These are phyloP conservation scores for Nicotiana tomentosiformis DNA, from an alignment of 257 asterid species.

Conservation along the genomic window DNA sequence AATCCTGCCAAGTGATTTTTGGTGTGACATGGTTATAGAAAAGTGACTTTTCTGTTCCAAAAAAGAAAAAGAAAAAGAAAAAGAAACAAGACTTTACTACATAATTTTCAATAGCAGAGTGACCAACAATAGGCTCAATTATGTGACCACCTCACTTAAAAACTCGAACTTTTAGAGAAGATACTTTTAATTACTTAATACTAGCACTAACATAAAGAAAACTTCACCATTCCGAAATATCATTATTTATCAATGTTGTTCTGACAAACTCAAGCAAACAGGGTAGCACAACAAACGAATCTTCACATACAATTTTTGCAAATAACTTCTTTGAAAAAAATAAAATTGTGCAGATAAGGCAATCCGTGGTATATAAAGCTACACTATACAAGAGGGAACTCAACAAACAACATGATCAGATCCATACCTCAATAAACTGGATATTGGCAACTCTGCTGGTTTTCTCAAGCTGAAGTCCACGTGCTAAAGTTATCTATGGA, in stretches of 20 bases:
- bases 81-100: too few relatives aligned
- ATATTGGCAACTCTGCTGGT: constrained; percentile 32
- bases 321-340: background rate
- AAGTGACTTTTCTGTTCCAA: too few relatives aligned
- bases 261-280: background rate
- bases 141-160: background rate
- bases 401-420: background rate
- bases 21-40: too few relatives aligned
- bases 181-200: background rate
- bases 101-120: too few relatives aligned
- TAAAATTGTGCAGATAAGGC: background rate
- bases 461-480: constrained; percentile 45
- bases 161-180: background rate
- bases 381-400: background rate
- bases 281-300: background rate
- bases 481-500: constrained; percentile 30
- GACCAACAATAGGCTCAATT: background rate
- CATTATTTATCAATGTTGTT: background rate
- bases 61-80: too few relatives aligned
- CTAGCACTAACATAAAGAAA: background rate
- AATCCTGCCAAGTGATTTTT: too few relatives aligned
- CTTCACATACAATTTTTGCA: background rate
- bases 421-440: constrained; percentile 29
- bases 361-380: background rate
- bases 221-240: background rate